Evolutionary conservation across 345 rosid species (phyloP), one percentile per base, ranked within the genome.

Genomic region (Lepidium didymum): DNA sequence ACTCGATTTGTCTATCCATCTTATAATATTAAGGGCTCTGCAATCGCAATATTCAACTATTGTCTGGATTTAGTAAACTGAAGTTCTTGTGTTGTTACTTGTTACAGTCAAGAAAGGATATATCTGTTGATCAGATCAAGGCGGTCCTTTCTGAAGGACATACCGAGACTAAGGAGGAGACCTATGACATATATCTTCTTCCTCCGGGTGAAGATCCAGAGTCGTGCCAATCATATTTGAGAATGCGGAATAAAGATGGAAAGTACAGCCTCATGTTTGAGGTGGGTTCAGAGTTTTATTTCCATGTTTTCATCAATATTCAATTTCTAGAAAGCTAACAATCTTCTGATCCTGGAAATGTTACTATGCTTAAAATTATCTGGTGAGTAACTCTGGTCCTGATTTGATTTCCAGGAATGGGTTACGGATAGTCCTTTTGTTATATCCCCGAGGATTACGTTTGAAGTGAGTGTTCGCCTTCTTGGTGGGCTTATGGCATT

Each of bases 141-240:
- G 80, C 82, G 37, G 81, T 85, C 21, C 46, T 91, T 13, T 75
- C 86, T 72, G 87, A 87, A 70, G 91, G 78, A 57, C 88, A 84
- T 68, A 81, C 77, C 37, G 96, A 91, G 77, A 80, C 82, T 13
- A 78, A 61, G 56, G 99, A 95, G 84, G 88, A 95, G 83, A 91
- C 81, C 2, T 95, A 91, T 77, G 99, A 95, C 66, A 95, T 95
- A 72, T 91, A 95, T 81, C 96, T 95, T 68, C 84, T 95, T 62
- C 99, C 99, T 58, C 99, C 97, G 4, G 99, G 97, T 70, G 99
- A 95, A 86, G 97, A 95, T 84, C 90, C 88, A 40, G 96, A 91
- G 79, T 76, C 97, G 35, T 95, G 99, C 64, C 97, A 95, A 60
- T 95, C 99, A 36, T 95, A 95, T 77, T 68, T 91, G 75, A 88